phyloP scores from a whole-genome alignment of 495 filamentous ascomycete species.

The Penicillium crystallinum region DNA sequence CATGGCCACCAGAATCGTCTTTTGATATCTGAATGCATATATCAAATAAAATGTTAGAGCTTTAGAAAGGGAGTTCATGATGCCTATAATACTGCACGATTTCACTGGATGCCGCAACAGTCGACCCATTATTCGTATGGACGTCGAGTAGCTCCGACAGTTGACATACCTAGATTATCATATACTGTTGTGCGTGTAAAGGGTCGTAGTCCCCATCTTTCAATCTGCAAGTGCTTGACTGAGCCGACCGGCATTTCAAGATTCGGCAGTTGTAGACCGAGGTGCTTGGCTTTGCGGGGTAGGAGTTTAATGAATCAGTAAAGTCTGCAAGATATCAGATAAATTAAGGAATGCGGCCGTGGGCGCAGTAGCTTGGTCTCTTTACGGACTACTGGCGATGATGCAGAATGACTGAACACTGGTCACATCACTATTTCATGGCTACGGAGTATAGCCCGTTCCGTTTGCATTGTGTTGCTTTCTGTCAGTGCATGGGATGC shows the following conservation, averaged over 20 bases:
- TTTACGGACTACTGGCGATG: too few species aligned
- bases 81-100: not conserved
- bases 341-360: not conserved
- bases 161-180: not conserved
- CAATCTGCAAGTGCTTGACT: not conserved
- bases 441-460: too few species aligned
- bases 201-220: not conserved
- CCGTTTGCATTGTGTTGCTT: too few species aligned
- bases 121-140: not conserved
- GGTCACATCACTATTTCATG: too few species aligned
- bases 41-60: too few species aligned
- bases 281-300: conserved; percentile 7
- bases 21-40: too few species aligned
- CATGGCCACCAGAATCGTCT: too few species aligned
- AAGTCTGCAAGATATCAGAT: not conserved
- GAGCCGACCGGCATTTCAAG: not conserved
- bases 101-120: not conserved
- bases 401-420: too few species aligned
- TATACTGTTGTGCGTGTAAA: not conserved
- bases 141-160: not conserved
- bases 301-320: not conserved
- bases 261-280: conserved; percentile 5
- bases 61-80: not conserved
- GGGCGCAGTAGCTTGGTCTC: too few species aligned
- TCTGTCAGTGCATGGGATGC: too few species aligned